phyloP scores from a whole-genome alignment of 768 basidiomycete genomes.

The Leccinellum albellum region DNA sequence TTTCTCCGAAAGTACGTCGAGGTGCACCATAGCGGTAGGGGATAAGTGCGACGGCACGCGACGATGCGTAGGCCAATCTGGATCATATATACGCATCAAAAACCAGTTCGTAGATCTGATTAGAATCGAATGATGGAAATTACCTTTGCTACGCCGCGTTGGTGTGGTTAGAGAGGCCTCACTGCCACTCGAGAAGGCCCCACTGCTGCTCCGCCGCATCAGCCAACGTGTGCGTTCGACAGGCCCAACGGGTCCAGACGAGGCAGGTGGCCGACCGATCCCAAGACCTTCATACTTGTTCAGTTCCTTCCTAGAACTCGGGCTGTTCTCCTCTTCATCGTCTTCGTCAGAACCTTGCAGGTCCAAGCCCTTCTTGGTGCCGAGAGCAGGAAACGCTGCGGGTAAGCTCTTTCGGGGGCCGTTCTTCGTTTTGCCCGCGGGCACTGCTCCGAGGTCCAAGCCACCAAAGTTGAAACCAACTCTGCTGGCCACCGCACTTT shows the following conservation, averaged over 20 bases:
- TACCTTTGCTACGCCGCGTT: slow-evolving; percentile 50
- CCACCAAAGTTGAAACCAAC: slow-evolving; percentile 50
- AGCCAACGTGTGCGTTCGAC: slow-evolving; percentile 54
- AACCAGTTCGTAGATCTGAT: not conserved
- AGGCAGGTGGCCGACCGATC: slow-evolving; percentile 50
- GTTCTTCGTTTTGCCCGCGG: slow-evolving; percentile 40
- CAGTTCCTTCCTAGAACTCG: slow-evolving; percentile 48
- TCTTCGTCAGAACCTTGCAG: slow-evolving; percentile 55
- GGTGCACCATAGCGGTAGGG: slow-evolving; percentile 38
- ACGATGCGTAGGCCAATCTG: slow-evolving; percentile 58
- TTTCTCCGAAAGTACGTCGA: slow-evolving; percentile 40
- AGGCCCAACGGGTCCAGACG: slow-evolving; percentile 28
- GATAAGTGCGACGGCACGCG: slow-evolving; percentile 47
- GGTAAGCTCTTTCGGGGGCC: slow-evolving; percentile 72
- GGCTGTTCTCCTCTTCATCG: slow-evolving; percentile 60
- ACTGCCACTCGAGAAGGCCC: slow-evolving; percentile 75
- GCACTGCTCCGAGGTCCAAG: slow-evolving; percentile 35
- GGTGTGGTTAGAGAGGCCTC: slow-evolving; percentile 63
- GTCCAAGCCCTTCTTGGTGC: slow-evolving; percentile 25
- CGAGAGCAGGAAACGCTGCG: slow-evolving; percentile 57
- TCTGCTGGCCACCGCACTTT: slow-evolving; percentile 72
- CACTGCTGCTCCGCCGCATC: slow-evolving; percentile 76
- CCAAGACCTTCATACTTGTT: slow-evolving; percentile 63
- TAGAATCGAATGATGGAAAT: slow-evolving; percentile 45
- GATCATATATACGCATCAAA: slow-evolving; percentile 1